Conservation (phyloP, 768 basidiomycete species). For the Lentinula sp. region DNA sequence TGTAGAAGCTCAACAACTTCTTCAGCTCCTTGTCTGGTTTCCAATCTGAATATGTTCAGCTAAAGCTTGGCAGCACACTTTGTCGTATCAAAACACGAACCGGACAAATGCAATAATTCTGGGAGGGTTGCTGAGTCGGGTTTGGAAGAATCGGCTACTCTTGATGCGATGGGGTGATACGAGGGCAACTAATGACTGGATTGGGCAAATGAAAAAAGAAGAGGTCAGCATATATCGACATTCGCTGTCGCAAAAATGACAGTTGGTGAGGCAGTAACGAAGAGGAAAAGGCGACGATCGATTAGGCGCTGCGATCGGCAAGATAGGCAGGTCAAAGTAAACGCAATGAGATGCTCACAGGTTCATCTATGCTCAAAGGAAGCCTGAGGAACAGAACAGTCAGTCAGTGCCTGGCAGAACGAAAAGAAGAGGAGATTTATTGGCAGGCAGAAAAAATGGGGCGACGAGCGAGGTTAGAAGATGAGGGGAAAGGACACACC, state of each 20-base stretch:
- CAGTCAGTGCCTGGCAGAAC: neutral
- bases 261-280: neutral
- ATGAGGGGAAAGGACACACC: constrained; percentile 26
- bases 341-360: neutral
- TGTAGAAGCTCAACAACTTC: constrained; percentile 75
- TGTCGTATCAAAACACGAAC: constrained; percentile 27
- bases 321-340: neutral
- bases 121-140: constrained; percentile 67
- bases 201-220: neutral
- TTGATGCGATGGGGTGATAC: constrained; percentile 68
- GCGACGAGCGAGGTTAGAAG: neutral
- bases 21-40: constrained; percentile 65
- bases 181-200: constrained; percentile 55
- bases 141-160: constrained; percentile 77
- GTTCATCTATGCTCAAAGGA: constrained; percentile 18
- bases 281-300: neutral
- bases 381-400: constrained; percentile 4
- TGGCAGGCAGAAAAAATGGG: neutral
- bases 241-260: neutral
- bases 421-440: neutral
- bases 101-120: constrained; percentile 80
- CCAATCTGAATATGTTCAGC: constrained; percentile 40
- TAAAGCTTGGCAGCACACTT: neutral
- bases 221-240: neutral
- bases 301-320: neutral